Conservation (phyloP, 495 filamentous ascomycete genomes). For the Aspergillus incahuasiensis region DNA sequence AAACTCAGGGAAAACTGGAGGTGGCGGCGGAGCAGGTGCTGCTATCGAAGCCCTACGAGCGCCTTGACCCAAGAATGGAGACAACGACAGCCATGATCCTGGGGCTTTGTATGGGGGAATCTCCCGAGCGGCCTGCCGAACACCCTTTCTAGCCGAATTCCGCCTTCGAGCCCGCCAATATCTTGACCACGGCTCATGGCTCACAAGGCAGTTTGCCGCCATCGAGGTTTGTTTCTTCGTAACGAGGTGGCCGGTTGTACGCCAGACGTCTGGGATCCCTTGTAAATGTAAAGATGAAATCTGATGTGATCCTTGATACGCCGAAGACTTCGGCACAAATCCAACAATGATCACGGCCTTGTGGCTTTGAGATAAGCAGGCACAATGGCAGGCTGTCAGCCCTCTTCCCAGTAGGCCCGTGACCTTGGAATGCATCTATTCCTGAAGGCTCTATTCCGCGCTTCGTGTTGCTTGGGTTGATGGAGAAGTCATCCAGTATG, state of each 20-base stretch:
- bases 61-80: neutral
- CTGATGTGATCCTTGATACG: no score
- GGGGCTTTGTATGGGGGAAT: slow-evolving; percentile 16
- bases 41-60: neutral
- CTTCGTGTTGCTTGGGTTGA: no score
- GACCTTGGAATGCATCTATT: neutral
- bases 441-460: neutral
- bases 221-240: neutral
- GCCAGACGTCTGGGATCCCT: neutral
- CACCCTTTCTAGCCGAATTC: slow-evolving; percentile 23
- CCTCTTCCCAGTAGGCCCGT: neutral
- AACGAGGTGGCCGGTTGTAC: neutral
- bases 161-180: slow-evolving; percentile 10
- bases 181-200: neutral
- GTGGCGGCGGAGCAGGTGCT: slow-evolving; percentile 12
- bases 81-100: slow-evolving; percentile 4
- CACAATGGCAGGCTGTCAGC: neutral
- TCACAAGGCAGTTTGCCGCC: neutral
- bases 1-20: slow-evolving; percentile 16
- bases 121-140: slow-evolving; percentile 27
- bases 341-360: neutral
- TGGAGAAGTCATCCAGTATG: no score
- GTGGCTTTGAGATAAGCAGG: neutral
- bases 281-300: no score
- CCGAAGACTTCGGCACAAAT: no score